Evolutionary conservation across 1,139 yeast genomes (phyloP).

Genomic region (Trichomonascaceae sp.): DNA sequence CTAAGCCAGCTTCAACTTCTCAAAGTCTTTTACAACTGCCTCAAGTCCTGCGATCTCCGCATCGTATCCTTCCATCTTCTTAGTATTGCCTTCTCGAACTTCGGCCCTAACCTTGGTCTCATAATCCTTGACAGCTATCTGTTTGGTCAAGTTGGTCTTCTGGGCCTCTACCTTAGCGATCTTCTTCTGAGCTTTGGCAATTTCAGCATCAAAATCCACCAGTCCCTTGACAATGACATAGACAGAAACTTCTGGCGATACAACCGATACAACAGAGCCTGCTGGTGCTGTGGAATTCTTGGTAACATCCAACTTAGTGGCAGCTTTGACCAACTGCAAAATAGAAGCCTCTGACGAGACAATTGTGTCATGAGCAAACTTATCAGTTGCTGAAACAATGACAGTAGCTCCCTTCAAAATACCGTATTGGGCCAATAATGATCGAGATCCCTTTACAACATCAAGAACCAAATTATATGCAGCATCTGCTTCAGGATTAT

Average conservation of each 20-base stretch:
- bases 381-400: slow-evolving; percentile 61
- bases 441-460: slow-evolving; percentile 87
- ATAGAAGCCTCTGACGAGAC: slow-evolving; percentile 73
- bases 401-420: slow-evolving; percentile 85
- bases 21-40: slow-evolving; percentile 37
- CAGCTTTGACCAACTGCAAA: slow-evolving; percentile 87
- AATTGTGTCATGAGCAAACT: slow-evolving; percentile 47
- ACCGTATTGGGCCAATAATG: slow-evolving; percentile 81
- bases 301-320: slow-evolving; percentile 59
- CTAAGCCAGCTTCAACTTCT: slow-evolving; percentile 31
- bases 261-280: slow-evolving; percentile 84
- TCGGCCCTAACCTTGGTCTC: slow-evolving; percentile 76
- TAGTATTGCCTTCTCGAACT: slow-evolving; percentile 70
- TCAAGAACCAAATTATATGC: slow-evolving; percentile 82
- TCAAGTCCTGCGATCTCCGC: slow-evolving; percentile 81
- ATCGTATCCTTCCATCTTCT: slow-evolving; percentile 59
- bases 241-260: slow-evolving; percentile 75
- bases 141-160: slow-evolving; percentile 50
- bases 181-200: slow-evolving; percentile 73
- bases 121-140: slow-evolving; percentile 70
- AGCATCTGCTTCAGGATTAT: slow-evolving; percentile 55
- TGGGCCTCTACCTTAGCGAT: slow-evolving; percentile 49
- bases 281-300: slow-evolving; percentile 53
- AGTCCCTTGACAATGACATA: slow-evolving; percentile 92
- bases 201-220: slow-evolving; percentile 87